These are phyloP conservation scores for Lodderomyces theae DNA, from an alignment of 1,139 yeast genomes.

Conservation along the genomic window DNA sequence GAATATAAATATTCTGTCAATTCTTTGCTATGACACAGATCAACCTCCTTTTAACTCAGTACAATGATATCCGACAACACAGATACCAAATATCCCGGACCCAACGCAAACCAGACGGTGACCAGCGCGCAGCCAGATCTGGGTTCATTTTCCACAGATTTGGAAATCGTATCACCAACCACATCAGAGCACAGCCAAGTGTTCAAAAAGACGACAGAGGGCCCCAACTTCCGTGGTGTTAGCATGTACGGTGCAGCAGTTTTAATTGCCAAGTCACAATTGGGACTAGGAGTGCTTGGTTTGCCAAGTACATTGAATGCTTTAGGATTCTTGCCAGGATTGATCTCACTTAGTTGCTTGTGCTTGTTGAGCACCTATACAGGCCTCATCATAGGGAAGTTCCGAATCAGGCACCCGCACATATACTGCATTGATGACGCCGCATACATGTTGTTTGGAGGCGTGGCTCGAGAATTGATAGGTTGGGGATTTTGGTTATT, in stretches of 20 bases:
- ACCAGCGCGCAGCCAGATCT: background rate
- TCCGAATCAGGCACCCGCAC: background rate
- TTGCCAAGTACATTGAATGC: background rate
- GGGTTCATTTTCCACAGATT: background rate
- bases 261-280: background rate
- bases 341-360: background rate
- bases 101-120: no score
- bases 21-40: no score
- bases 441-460: background rate
- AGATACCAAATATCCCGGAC: no score
- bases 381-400: background rate
- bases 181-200: background rate
- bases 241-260: background rate
- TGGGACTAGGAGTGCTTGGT: constrained; percentile 1
- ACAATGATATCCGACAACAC: no score
- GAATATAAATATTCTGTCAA: no score
- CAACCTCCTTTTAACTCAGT: no score
- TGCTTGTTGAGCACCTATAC: constrained; percentile 1
- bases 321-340: background rate
- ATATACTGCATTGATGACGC: background rate
- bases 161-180: background rate
- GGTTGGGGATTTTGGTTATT: background rate
- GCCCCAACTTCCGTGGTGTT: background rate
- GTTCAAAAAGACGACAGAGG: background rate
- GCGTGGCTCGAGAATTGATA: background rate